These are phyloP conservation scores for Pleurotus eryngii DNA, from an alignment of 768 basidiomycete species.

Conservation along the genomic window DNA sequence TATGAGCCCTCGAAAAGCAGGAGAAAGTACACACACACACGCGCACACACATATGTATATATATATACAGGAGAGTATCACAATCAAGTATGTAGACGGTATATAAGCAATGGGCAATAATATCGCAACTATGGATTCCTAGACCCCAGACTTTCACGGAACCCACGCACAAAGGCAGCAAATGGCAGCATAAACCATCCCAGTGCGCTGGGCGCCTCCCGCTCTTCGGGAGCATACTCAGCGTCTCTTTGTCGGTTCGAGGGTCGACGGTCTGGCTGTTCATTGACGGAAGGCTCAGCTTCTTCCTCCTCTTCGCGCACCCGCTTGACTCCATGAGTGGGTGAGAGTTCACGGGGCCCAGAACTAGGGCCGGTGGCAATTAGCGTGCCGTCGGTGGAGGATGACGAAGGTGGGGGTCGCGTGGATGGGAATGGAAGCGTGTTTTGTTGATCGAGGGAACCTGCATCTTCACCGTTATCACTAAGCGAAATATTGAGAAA, in stretches of 20 bases:
- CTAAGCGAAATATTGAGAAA: background rate
- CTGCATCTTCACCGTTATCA: constrained; percentile 2
- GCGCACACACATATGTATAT: too few relatives aligned
- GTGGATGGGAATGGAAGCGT: constrained; percentile 11
- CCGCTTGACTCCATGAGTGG: constrained; percentile 42
- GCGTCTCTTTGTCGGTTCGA: constrained; percentile 51
- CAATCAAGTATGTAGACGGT: background rate
- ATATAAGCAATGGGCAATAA: background rate
- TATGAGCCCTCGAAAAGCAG: background rate
- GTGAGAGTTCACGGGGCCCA: constrained; percentile 10
- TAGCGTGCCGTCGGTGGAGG: constrained; percentile 36
- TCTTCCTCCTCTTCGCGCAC: constrained; percentile 33
- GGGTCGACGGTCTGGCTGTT: constrained; percentile 38
- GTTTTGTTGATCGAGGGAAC: constrained; percentile 2
- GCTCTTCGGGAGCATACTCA: constrained; percentile 38
- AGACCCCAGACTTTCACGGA: constrained; percentile 52
- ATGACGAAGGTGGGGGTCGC: constrained; percentile 29
- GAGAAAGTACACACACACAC: background rate
- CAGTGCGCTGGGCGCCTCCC: constrained; percentile 43
- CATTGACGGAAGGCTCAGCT: constrained; percentile 18
- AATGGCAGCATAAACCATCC: constrained; percentile 64
- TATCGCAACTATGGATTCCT: background rate
- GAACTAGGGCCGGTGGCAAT: constrained; percentile 23
- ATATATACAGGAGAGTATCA: background rate
- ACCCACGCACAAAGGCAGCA: constrained; percentile 63